Percentiles rank a stretch among this genome's conserved stretches.
These are phyloP conservation scores for Populus trichocarpa DNA, from an alignment of 441 rosid species.

Conservation along the genomic window DNA sequence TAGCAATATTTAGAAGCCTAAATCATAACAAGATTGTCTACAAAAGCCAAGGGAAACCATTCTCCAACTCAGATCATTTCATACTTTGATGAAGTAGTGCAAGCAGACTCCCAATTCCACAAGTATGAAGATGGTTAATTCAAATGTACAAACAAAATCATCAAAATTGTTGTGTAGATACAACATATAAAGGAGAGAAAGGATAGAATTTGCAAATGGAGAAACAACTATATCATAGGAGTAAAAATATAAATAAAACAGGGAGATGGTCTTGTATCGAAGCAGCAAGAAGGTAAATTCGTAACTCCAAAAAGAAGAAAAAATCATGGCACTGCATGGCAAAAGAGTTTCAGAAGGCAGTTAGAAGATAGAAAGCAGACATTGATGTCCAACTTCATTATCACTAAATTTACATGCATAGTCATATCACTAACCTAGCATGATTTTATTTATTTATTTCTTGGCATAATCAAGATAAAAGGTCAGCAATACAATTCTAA, in stretches of 20 bases:
- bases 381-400: not conserved
- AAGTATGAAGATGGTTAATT: not conserved
- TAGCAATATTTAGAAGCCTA: not conserved
- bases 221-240: not conserved
- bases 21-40: not conserved
- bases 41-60: constrained; percentile 1
- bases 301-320: not conserved
- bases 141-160: not conserved
- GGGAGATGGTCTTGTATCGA: not conserved
- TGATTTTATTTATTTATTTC: no score
- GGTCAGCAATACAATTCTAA: not conserved
- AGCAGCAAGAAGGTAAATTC: not conserved
- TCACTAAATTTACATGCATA: not conserved
- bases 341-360: not conserved
- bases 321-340: no score
- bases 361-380: not conserved
- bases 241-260: no score
- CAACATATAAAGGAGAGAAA: not conserved
- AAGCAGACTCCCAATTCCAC: not conserved
- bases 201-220: not conserved
- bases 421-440: not conserved
- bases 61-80: not conserved
- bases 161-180: not conserved
- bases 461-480: not conserved
- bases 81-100: not conserved